phyloP scores from a whole-genome alignment of 2,329 filamentous ascomycete species.

The Arthroderma sp. region DNA sequence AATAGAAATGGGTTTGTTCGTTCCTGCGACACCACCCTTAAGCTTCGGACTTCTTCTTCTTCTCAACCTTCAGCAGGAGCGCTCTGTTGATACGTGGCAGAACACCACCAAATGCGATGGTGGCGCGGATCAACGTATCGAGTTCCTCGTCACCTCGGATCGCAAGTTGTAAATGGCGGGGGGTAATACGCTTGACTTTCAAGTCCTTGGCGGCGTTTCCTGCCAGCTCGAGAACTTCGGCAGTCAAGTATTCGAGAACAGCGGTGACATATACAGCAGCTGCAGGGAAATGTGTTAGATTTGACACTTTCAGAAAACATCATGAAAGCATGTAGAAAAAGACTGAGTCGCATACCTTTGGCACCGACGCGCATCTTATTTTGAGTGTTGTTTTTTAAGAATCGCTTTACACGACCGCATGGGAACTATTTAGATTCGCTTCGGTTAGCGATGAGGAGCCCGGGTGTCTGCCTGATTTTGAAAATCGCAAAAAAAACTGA shows the following conservation, averaged over 20 bases:
- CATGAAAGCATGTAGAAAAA: slow-evolving; percentile 1
- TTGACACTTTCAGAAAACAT: slow-evolving; percentile 5
- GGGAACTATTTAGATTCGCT: slow-evolving; percentile 57
- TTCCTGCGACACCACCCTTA: slow-evolving; percentile 11
- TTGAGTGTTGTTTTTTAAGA: slow-evolving; percentile 97
- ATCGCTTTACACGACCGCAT: slow-evolving; percentile 99
- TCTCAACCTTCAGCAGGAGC: slow-evolving; percentile 85
- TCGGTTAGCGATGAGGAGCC: slow-evolving; percentile 8
- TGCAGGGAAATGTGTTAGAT: slow-evolving; percentile 14
- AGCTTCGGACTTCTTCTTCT: slow-evolving; percentile 64
- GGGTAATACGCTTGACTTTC: slow-evolving; percentile 99
- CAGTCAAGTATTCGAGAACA: slow-evolving; percentile 95
- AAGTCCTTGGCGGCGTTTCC: slow-evolving; percentile 98
- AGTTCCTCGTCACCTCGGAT: slow-evolving; percentile 98
- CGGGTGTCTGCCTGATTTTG: not conserved
- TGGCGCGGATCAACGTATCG: slow-evolving; percentile 92
- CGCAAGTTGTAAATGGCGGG: slow-evolving; percentile 90
- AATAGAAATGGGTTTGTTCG: slow-evolving; percentile 1
- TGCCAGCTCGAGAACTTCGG: slow-evolving; percentile 96
- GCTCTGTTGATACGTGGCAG: slow-evolving; percentile 98
- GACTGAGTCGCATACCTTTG: slow-evolving; percentile 44
- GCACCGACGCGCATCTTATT: slow-evolving; percentile 99
- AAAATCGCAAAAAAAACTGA: not conserved
- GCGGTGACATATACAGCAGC: slow-evolving; percentile 95
- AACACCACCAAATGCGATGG: slow-evolving; percentile 96